These are phyloP conservation scores for Austroboletus niveus DNA, from an alignment of 1,284 basidiomycete genomes.

Conservation along the genomic window DNA sequence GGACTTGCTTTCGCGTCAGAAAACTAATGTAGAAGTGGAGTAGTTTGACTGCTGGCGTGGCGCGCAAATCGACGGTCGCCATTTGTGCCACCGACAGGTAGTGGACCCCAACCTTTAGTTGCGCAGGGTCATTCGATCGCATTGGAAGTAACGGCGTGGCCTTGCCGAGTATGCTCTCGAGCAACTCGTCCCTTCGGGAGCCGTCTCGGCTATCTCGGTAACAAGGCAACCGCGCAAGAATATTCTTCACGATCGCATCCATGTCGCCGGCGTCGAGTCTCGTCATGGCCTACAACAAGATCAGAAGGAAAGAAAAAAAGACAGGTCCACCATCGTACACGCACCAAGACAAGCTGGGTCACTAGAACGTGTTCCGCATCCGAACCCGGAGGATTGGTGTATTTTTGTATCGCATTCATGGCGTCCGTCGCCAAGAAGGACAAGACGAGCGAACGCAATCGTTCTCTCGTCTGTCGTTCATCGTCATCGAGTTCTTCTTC, in stretches of 20 bases:
- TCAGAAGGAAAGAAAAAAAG: constrained; percentile 3
- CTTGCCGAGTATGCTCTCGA: constrained; percentile 45
- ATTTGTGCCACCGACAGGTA: constrained; percentile 49
- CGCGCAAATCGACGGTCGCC: constrained; percentile 42
- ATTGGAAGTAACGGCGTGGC: constrained; percentile 38
- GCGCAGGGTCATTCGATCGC: constrained; percentile 34
- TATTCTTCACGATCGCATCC: constrained; percentile 50
- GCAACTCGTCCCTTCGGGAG: constrained; percentile 41
- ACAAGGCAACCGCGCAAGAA: constrained; percentile 50
- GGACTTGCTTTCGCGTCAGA: constrained; percentile 45
- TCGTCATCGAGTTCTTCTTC: constrained; percentile 55
- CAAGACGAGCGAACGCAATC: constrained; percentile 56
- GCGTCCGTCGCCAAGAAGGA: constrained; percentile 57
- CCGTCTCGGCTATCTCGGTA: constrained; percentile 36
- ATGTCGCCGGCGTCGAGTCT: constrained; percentile 43
- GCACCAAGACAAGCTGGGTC: constrained; percentile 49
- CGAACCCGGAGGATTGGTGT: constrained; percentile 42
- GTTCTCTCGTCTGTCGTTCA: constrained; percentile 55
- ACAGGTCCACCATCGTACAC: constrained; percentile 12
- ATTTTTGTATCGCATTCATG: constrained; percentile 45
- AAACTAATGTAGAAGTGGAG: constrained; percentile 51
- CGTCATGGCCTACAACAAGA: constrained; percentile 45
- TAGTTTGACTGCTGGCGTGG: constrained; percentile 44
- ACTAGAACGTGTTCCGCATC: constrained; percentile 50
- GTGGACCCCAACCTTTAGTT: constrained; percentile 39